phyloP scores from a whole-genome alignment of 192 early-diverging fungal species.

The Dimargaris xerosporica region DNA sequence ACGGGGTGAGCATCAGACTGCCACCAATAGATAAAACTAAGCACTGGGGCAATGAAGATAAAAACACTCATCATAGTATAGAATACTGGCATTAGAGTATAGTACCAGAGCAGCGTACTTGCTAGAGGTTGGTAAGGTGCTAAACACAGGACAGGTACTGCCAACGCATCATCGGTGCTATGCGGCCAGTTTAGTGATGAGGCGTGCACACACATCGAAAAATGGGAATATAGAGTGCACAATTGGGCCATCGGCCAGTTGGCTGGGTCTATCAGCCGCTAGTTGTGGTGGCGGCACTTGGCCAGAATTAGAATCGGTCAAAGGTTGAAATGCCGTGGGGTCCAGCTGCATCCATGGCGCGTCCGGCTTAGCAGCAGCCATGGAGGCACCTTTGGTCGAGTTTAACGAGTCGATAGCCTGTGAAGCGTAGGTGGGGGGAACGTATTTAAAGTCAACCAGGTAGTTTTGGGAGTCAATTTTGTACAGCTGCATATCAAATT shows the following conservation, averaged over 20 bases:
- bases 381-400: neutral
- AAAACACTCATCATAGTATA: no score
- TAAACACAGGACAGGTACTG: no score
- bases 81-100: no score
- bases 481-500: conserved; percentile 92
- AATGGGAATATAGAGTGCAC: conserved; percentile 66
- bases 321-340: conserved; percentile 20
- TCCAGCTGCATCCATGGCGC: conserved; percentile 18
- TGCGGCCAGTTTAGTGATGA: conserved; percentile 92
- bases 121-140: no score
- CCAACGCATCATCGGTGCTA: conserved; percentile 12
- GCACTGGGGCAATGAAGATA: no score
- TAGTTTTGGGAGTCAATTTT: conserved; percentile 79
- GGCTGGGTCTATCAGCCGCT: conserved; percentile 18
- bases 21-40: no score
- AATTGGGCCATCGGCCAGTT: conserved; percentile 18
- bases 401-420: conserved; percentile 16
- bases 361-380: neutral
- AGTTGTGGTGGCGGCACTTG: conserved; percentile 21
- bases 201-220: conserved; percentile 83
- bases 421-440: conserved; percentile 24
- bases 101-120: no score
- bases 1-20: no score
- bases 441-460: conserved; percentile 92
- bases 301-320: conserved; percentile 25